These are phyloP conservation scores for Ambrosiella beaveri DNA, from an alignment of 2,329 filamentous ascomycete genomes.

Conservation along the genomic window DNA sequence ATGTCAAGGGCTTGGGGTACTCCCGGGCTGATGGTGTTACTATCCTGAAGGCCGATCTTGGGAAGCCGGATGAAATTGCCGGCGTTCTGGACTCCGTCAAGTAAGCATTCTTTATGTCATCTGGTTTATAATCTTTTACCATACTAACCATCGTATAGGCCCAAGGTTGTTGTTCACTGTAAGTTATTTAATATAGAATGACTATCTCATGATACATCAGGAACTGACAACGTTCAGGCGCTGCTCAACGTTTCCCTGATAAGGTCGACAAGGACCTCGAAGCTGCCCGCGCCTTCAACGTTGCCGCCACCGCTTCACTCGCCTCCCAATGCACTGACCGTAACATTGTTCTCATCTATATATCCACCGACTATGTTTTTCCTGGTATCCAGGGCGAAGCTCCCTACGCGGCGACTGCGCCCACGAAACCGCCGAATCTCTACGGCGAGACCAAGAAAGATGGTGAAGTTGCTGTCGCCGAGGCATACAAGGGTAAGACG, in stretches of 20 bases:
- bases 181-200: constrained; percentile 18
- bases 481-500: constrained; percentile 32
- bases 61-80: constrained; percentile 28
- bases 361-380: constrained; percentile 73
- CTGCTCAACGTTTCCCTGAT: constrained; percentile 76
- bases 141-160: constrained; percentile 30
- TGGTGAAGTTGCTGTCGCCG: constrained; percentile 47
- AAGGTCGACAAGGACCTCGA: constrained; percentile 66
- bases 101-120: constrained; percentile 23
- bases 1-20: constrained; percentile 55
- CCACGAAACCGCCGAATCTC: constrained; percentile 56
- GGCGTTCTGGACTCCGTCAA: constrained; percentile 34
- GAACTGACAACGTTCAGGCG: constrained; percentile 33
- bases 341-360: constrained; percentile 52
- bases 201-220: constrained; percentile 1
- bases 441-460: constrained; percentile 49
- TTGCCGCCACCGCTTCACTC: constrained; percentile 49
- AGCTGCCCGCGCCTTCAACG: constrained; percentile 56
- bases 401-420: constrained; percentile 52
- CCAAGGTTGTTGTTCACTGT: constrained; percentile 70
- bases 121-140: neutral
- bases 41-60: constrained; percentile 43
- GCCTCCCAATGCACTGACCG: constrained; percentile 47
- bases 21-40: constrained; percentile 54
- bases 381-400: constrained; percentile 59